These are phyloP conservation scores for Amanita inopinata DNA, from an alignment of 768 basidiomycete species.

Conservation along the genomic window DNA sequence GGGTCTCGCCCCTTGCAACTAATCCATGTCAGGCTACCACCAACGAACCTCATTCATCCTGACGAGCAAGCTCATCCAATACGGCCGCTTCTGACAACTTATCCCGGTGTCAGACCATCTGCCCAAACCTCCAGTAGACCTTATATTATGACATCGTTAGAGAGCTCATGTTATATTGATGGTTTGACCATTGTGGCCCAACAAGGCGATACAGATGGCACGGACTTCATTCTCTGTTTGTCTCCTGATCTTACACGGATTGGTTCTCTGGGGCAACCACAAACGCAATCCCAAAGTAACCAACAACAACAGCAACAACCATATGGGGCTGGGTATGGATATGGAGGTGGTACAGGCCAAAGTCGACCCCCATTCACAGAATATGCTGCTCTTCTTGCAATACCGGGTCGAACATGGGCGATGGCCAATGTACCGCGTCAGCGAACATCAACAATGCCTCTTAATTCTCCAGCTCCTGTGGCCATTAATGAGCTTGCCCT, in stretches of 20 bases:
- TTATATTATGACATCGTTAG: slow-evolving; percentile 48
- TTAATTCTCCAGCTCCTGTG: slow-evolving; percentile 39
- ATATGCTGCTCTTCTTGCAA: slow-evolving; percentile 64
- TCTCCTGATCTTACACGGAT: slow-evolving; percentile 70
- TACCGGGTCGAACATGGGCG: slow-evolving; percentile 80
- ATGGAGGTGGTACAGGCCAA: slow-evolving; percentile 25
- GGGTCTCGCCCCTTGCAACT: slow-evolving; percentile 47
- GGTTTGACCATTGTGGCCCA: slow-evolving; percentile 67
- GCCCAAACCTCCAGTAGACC: slow-evolving; percentile 27
- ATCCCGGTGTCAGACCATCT: slow-evolving; percentile 24
- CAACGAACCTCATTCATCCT: slow-evolving; percentile 65
- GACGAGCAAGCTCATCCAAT: slow-evolving; percentile 52
- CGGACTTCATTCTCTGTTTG: slow-evolving; percentile 65
- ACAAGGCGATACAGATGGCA: slow-evolving; percentile 61
- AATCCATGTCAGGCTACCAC: slow-evolving; percentile 72
- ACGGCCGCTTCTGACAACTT: slow-evolving; percentile 37
- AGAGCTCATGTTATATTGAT: slow-evolving; percentile 54
- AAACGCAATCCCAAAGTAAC: slow-evolving; percentile 23
- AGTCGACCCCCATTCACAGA: slow-evolving; percentile 62
- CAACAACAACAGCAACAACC: slow-evolving; percentile 29
- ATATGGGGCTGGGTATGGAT: slow-evolving; percentile 22
- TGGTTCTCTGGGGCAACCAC: slow-evolving; percentile 55
- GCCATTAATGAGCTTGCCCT: slow-evolving; percentile 73
- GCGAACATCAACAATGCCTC: slow-evolving; percentile 17
- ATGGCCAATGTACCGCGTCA: slow-evolving; percentile 48